Evolutionary conservation across 495 filamentous ascomycete genomes (phyloP), one percentile per base, ranked within the genome.

Genomic region (Talaromyces liani): DNA sequence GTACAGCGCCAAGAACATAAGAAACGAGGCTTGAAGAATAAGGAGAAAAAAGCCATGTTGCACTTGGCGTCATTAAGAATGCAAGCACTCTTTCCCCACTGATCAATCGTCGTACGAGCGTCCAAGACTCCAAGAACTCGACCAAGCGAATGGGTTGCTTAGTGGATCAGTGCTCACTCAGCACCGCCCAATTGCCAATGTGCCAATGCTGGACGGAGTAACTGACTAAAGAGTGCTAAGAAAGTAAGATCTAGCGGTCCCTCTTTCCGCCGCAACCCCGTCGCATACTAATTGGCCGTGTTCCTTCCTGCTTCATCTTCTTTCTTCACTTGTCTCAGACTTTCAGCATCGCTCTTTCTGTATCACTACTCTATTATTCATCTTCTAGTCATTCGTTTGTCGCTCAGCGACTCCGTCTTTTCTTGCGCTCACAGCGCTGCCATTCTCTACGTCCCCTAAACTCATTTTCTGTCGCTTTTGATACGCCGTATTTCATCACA

Each of bases 301-400:
- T 41, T 41, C 36, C 36, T 16, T 41, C 58, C 18, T 45, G 22
- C 29, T 29, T 61, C 36, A 18, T 61, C 39, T 20, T 45, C 58
- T 33, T 61, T 27, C 36, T 61, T 34, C 57, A 24, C 29, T n/a
- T 45, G 34, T 25, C 22, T 41, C 34, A n/a, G 29, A 10, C 33
- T 59, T 4, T 6, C n/a, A 7, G 31, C 57, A 25, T 47, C 34
- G 34, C 33, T 61, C 34, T 29, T 61, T 45, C 27, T 45, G 8
- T 29, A 1, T 45, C 25, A 3, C 27, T 27, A 27, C 27, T 27
- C 3, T 27, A 27, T 27, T 27, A 27, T 55, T 62, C 60, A 12
- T 56, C 14, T 41, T 62, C 36, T 41, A n/a, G 20, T 56, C 61
- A 57, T 49, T 63, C 61, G 61, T 57, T 63, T 18, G 39, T 47